Evolutionary conservation across 2,329 filamentous ascomycete genomes (phyloP), one percentile per base, ranked within the genome.

Genomic region (Lecanicillium sp.): DNA sequence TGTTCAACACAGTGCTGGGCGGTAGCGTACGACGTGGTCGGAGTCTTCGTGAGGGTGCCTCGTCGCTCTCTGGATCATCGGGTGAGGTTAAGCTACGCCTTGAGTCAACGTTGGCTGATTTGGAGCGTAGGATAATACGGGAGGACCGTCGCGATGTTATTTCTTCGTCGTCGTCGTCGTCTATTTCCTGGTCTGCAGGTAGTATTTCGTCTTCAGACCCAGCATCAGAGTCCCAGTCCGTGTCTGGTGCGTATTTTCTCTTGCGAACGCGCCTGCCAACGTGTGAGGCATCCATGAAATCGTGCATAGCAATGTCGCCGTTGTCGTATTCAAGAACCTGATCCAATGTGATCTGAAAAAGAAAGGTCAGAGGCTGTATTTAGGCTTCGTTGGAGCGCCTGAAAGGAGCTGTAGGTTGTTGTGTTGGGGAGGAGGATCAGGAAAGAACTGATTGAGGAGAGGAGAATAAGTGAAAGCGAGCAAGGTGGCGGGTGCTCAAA

Each of bases 281-380:
- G 22, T 48, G 37, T 10, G 22, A 27, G 38, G 41, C 47, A 25
- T 48, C 36, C 12, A 35, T 32, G 40, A 45, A 51, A 9, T 44
- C 43, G 10, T 44, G 36, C 25, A 66, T 44, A 4, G 58, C 55
- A 20, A 38, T 39, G 39, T 46, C 47, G 28, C 60, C 62, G 51
- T 60, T 61, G 25, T 58, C 46, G 10, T 59, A 44, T 4, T 46
- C 40, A 37, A 57, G 36, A 1, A 65, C 51, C 9, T 60, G 43
- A 15, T 51, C 42, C 17, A 54, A 46, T 14, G 52, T 41, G 33
- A 64, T 44, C 61, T 65, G 47, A 17, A 20, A 20, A 27, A 6
- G 32, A 17, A 50, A 54, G n/a, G n/a, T n/a, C n/a, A n/a, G n/a
- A n/a, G n/a, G n/a, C n/a, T n/a, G n/a, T n/a, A n/a, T n/a, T n/a